Conservation (phyloP, 805 yeast genomes). For the Zygoascus tannicola region DNA sequence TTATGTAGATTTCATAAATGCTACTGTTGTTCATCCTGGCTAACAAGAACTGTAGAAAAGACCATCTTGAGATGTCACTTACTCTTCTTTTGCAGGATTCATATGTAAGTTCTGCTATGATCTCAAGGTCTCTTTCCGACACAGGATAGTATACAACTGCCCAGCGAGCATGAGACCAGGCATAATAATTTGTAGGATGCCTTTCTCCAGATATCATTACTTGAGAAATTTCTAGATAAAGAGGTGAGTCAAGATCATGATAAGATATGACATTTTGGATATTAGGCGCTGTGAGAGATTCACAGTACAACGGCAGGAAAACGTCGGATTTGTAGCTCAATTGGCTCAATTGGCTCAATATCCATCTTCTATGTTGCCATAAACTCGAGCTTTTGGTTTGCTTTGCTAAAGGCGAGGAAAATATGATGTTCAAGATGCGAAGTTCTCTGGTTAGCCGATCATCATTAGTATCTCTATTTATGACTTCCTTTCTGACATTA, state of each 20-base stretch:
- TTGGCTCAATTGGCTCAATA: conserved; percentile 10
- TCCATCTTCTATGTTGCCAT: conserved; percentile 32
- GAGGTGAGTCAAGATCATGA: no score
- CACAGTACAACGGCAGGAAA: no score
- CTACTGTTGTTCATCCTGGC: background rate
- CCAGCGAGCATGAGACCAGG: conserved; percentile 35
- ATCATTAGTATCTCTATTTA: conserved; percentile 8
- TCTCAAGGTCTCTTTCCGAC: background rate
- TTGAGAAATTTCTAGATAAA: conserved; percentile 20
- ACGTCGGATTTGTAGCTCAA: no score
- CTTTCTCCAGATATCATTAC: conserved; percentile 30
- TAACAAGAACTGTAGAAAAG: conserved; percentile 18
- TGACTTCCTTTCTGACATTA: conserved; percentile 21
- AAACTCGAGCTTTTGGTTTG: conserved; percentile 33
- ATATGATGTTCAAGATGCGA: conserved; percentile 20
- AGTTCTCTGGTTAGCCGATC: conserved; percentile 18
- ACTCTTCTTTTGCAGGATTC: conserved; percentile 18
- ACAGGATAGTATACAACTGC: conserved; percentile 11
- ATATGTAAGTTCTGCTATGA: conserved; percentile 9
- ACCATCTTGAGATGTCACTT: conserved; percentile 29
- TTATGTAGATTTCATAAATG: background rate
- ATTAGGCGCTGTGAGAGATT: no score
- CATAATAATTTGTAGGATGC: conserved; percentile 43
- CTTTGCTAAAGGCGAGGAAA: conserved; percentile 27
- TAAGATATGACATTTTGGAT: no score